Base-by-base conservation (phyloP, 2,329 filamentous ascomycete genomes). In the Periconia sp. region DNA sequence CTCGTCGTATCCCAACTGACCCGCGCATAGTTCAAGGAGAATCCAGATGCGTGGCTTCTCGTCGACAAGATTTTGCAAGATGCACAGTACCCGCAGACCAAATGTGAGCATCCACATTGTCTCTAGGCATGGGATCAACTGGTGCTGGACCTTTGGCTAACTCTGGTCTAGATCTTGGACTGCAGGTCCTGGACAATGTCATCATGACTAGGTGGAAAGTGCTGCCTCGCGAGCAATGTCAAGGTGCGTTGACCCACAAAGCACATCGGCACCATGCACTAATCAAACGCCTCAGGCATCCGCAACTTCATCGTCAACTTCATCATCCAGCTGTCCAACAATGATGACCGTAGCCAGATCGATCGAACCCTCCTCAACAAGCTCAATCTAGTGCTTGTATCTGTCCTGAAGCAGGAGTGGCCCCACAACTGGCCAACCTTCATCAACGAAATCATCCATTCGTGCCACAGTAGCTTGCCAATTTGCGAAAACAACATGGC, bases 401-500 rank as follows among this genome's bases (percentile, higher is more conserved):
- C 92, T 53, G 93, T 99, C 59, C 81, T 99, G 71, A 99, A 99
- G 82, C 94, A 99, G 78, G 94, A 99, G 77, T 99, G 94, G 94
- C 94, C 94, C 53, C 93, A 97, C 78, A 96, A 99, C 81, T 99
- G 95, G 94, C 94, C 95, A 11, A 96, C 92, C 18, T 99, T 99
- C 77, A 97, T 99, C 83, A 97, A 97, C 81, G 94, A 99, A 80
- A 99, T 99, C 76, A 92, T 99, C 66, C 89, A 91, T 19, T 93
- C 94, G 52, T 97, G 92, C 77, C 92, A 96, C 74, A 93, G 91
- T 63, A 97, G 90, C 76, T 81, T 99, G 50, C 94, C 93, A 37
- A 95, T 99, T 66, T 99, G 95, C 84, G 94, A 99, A 79, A 99
- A 99, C 81, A 99, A 99, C 82, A 99, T 99, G 94, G 92, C 91